Evolutionary conservation across 352 stramenopile species (phyloP), one percentile per base, ranked within the genome.

Genomic region (Phytophthora aleatoria): DNA sequence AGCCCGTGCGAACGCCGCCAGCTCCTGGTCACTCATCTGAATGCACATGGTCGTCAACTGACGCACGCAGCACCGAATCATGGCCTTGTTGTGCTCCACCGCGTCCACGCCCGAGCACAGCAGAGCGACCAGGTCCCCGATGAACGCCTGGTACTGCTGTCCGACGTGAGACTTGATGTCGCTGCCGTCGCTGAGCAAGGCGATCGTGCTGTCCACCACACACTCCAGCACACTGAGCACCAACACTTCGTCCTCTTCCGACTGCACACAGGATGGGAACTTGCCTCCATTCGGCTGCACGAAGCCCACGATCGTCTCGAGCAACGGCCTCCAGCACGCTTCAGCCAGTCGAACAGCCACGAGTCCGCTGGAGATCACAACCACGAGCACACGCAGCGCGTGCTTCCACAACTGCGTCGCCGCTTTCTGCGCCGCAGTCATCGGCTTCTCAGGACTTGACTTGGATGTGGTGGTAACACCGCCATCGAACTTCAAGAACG

Each of bases 201-300:
- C 70, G 24, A 92, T 86, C 30, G 83, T 80, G 28, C 71, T 90
- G 52, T 91, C 82, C 20, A 93, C 85, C 6, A 94, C 60, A 50
- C 78, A 92, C 55, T 93, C 85, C 3, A 95, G 66, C 6, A 93
- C 73, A 24, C 79, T 92, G 31, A 94, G 53, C 24, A 93, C 83
- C 31, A 95, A 61, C 33, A 74, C 83, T 61, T 92, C 76, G 36
- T 95, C 86, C 67, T 95, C 84, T 76, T 91, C 84, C 9, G 65
- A 77, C 44, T 89, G 76, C 20, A 85, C 82, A 50, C 77, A 91
- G 15, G 67, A 70, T 26, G 78, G 83, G 31, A 91, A 71, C 10
- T 71, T 73, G 13, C 85, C 85, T 3, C 67, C 69, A 9, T 82
- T 76, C 5, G 83, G 86, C 36, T 77, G 59, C 13, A 95, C 59